These are phyloP conservation scores for Cerioporus squamosus DNA, from an alignment of 1,284 basidiomycete species.

Conservation along the genomic window DNA sequence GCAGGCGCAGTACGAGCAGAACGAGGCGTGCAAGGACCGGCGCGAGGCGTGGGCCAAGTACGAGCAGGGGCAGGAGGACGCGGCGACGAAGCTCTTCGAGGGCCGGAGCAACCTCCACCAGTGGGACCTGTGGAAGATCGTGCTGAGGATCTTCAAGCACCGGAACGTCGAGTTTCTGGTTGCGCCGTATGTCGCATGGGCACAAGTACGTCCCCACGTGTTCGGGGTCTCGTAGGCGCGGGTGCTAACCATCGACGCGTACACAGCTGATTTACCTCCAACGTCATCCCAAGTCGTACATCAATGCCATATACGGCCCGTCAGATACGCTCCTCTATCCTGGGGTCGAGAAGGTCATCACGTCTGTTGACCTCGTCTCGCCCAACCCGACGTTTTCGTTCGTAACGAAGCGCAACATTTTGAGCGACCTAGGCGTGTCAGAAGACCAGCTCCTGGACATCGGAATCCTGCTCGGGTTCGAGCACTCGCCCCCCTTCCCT, in stretches of 20 bases:
- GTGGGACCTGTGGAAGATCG: conserved; percentile 92
- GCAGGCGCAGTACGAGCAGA: conserved; percentile 61
- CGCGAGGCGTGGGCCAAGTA: conserved; percentile 90
- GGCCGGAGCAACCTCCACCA: conserved; percentile 68
- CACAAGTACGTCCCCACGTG: conserved; percentile 71
- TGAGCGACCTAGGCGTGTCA: conserved; percentile 76
- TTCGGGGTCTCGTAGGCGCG: conserved; percentile 18
- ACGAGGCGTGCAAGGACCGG: conserved; percentile 76
- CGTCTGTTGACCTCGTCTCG: conserved; percentile 77
- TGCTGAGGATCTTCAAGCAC: conserved; percentile 92
- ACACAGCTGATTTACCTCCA: conserved; percentile 89
- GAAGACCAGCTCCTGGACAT: conserved; percentile 97
- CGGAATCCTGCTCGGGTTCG: conserved; percentile 90
- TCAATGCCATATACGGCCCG: conserved; percentile 93
- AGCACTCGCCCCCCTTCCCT: conserved; percentile 87
- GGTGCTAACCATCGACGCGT: conserved; percentile 11
- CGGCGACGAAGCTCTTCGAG: conserved; percentile 84
- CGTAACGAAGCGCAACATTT: conserved; percentile 80
- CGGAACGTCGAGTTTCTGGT: conserved; percentile 96
- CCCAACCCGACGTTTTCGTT: conserved; percentile 79
- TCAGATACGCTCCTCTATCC: conserved; percentile 92
- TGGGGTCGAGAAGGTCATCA: conserved; percentile 91
- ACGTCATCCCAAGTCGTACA: conserved; percentile 91
- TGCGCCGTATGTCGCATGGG: conserved; percentile 93
- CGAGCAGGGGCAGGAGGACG: conserved; percentile 87